A percentile compares a stretch with the other conserved stretches of the same genome.
These are phyloP conservation scores for Lathyrus aphaca DNA, from an alignment of 306 rosid species.

Conservation along the genomic window DNA sequence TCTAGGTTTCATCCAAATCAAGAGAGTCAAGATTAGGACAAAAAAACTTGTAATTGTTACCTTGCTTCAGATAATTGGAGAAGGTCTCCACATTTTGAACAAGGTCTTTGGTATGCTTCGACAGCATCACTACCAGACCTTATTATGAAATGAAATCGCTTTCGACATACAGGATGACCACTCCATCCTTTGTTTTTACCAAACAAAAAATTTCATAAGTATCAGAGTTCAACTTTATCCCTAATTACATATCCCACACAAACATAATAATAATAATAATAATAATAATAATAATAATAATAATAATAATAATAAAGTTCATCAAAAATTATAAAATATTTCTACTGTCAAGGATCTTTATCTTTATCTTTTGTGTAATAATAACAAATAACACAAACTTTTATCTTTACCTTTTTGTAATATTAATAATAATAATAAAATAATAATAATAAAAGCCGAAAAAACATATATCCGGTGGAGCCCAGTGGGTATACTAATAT, in stretches of 20 bases:
- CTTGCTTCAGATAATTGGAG: constrained; percentile 45
- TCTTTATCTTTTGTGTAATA: background rate
- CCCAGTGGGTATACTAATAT: background rate
- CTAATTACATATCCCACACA: background rate
- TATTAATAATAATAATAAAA: background rate
- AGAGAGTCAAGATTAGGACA: background rate
- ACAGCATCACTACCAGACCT: constrained; percentile 40
- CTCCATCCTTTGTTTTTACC: constrained; percentile 47
- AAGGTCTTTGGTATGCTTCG: constrained; percentile 44
- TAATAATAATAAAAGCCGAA: background rate
- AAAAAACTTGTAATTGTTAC: background rate
- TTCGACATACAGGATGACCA: constrained; percentile 50
- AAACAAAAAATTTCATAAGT: constrained; percentile 13
- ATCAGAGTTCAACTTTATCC: constrained; percentile 21
- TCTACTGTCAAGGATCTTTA: background rate
- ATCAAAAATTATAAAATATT: background rate
- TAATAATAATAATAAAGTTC: background rate
- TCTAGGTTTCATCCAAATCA: background rate
- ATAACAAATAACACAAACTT: no score
- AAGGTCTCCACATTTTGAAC: constrained; percentile 38
- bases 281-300: no score
- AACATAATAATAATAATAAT: background rate
- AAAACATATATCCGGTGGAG: background rate
- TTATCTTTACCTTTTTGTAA: background rate
- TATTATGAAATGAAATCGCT: constrained; percentile 53